phyloP scores from a whole-genome alignment of 2,329 filamentous ascomycete genomes.

The Pseudogymnoascus sp. region DNA sequence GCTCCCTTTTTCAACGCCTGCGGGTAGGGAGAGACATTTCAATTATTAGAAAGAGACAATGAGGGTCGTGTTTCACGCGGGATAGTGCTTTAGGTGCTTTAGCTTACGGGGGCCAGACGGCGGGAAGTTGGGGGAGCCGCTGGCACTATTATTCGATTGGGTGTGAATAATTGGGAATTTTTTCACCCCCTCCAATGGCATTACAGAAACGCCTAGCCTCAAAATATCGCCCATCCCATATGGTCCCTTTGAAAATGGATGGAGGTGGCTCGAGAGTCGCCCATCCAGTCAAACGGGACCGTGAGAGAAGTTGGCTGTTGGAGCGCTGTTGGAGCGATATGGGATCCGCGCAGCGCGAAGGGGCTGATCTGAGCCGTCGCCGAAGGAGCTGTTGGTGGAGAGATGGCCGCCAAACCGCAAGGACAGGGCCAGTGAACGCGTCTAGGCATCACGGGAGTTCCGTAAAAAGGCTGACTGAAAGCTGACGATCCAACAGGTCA shows the following conservation, averaged over 20 bases:
- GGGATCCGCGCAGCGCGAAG: not conserved
- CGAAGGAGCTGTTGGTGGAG: conserved; percentile 1
- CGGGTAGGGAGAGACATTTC: conserved; percentile 2
- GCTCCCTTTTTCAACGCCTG: conserved; percentile 1
- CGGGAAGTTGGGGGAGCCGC: conserved; percentile 3
- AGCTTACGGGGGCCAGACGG: conserved; percentile 1
- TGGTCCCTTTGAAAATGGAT: not conserved
- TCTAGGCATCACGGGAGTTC: conserved; percentile 7
- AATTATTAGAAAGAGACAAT: not conserved
- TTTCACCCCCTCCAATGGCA: not conserved
- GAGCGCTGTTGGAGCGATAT: not conserved
- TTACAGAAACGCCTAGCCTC: not conserved
- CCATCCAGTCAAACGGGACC: conserved; percentile 5
- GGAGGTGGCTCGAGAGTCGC: not conserved
- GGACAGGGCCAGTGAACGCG: not conserved
- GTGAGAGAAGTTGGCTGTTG: not conserved
- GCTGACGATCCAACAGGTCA: conserved; percentile 1
- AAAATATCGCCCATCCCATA: not conserved
- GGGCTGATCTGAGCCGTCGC: conserved; percentile 3
- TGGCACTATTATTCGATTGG: not conserved
- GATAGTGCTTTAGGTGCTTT: not conserved
- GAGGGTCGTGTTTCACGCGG: conserved; percentile 3
- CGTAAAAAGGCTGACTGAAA: conserved; percentile 4
- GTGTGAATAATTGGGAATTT: not conserved
- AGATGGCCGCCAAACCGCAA: not conserved